Evolutionary conservation across 768 basidiomycete genomes (phyloP), one percentile per base, ranked within the genome.

Genomic region (Xanthoconium stramineum): DNA sequence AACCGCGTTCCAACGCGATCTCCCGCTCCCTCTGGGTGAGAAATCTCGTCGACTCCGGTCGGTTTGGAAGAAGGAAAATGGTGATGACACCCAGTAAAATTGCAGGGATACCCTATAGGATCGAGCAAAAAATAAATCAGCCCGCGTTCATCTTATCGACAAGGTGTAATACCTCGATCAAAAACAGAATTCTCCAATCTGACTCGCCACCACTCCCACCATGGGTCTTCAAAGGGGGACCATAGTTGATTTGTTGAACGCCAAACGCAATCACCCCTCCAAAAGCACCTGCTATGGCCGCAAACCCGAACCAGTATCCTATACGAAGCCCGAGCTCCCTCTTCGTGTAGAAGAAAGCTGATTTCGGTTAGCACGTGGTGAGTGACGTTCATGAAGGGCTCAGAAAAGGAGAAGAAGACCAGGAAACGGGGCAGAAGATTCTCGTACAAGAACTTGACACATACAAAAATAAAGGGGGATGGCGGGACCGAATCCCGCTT

Each of bases 181-280:
- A 82, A 69, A 91, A 91, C 6, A 91, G 70, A 20, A 72, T 42
- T 40, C 61, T 70, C 71, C 70, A 72, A 48, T 73, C 67, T 5
- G 68, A 69, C 50, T 72, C 46, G n/a, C 65, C 69, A 1, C 71
- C 67, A 52, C 58, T 53, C n/a, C 59, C 68, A 8, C 66, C 65
- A 10, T 35, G 15, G 7, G 67, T 69, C n/a, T 8, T 56, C 38
- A 69, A n/a, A 0, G 56, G 57, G 0, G 65, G 60, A 17, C 69
- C 69, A 43, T 46, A 71, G 17, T 88, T 83, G 85, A 55, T 82
- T 64, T 89, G 80, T 60, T 89, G 86, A 11, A 92, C 76, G 2
- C 89, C 91, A 59, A 88, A 92, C 4, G 91, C 89, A 40, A 93
- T 81, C 44, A 91, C 72, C n/a, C 91, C 90, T 14, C 89, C 89